Base-by-base conservation (phyloP, 192 early-diverging fungal genomes). In the Coemansia sp. region DNA sequence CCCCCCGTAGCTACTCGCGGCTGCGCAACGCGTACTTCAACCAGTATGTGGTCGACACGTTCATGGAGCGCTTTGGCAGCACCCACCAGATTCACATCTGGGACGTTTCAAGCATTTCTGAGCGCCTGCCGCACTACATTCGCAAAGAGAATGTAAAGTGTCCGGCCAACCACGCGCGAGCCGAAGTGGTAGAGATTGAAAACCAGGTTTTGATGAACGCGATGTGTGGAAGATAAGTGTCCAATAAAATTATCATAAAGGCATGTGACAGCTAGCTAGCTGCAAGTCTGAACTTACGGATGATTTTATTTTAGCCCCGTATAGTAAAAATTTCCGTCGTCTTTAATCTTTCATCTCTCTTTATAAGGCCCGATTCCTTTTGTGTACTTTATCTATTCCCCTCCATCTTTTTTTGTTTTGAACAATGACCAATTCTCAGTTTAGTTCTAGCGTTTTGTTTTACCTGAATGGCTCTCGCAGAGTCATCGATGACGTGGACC, bases 381-480 rank as follows among this genome's bases (percentile, higher is more conserved):
- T 26, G 23, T 26, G 23, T 26, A 26, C 23, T 50, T 50, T 21
- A 50, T 50, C 11, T 13, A 6, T 13, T 42, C 41, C 19, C 21
- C 12, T 49, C 47, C 21, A 23, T 49, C n/a, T n/a, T n/a, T n/a
- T 19, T 2, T 16, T 49, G 15, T 19, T 21, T 21, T 21, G 19
- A 21, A 47, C 13, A 26, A 47, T 26, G 16, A 47, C 21, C 47
- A 55, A 18, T n/a, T 9, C 42, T 3, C 13, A 9, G 42, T 18
- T n/a, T 19, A 12, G 21, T 1, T 21, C 44, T 30, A 40, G 39
- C 14, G 52, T 87, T 3, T 53, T 75, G 57, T 82, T 87, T 52
- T 87, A 83, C 50, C 66, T 87, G 38, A 87, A 87, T 67, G 82
- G 81, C 28, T 66, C 75, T 20, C 75, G 68, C 39, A 72, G 83